Percentiles rank a stretch among this genome's conserved stretches.
These are phyloP conservation scores for Clarireedia sp. DNA, from an alignment of 2,329 filamentous ascomycete species.

Conservation along the genomic window DNA sequence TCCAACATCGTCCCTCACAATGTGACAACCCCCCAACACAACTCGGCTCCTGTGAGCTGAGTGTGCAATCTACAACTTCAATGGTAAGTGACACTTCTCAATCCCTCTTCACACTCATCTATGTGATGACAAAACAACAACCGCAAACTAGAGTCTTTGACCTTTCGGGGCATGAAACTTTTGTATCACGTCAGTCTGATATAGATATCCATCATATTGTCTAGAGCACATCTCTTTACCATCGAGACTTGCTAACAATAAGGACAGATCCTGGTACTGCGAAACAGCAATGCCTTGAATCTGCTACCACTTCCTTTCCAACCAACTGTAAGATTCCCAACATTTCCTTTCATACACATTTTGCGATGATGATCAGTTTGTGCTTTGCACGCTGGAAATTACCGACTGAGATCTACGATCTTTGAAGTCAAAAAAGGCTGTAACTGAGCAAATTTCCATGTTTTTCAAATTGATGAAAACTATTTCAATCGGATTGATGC, in stretches of 20 bases:
- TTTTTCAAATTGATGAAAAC: slow-evolving; percentile 1
- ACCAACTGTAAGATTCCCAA: not conserved
- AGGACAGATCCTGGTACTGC: not conserved
- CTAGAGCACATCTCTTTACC: not conserved
- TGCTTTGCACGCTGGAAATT: slow-evolving; percentile 72
- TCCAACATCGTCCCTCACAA: not conserved
- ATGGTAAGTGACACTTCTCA: slow-evolving; percentile 19
- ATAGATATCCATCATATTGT: slow-evolving; percentile 15
- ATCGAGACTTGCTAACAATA: slow-evolving; percentile 2
- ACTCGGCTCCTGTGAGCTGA: slow-evolving; percentile 14
- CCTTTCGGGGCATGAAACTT: slow-evolving; percentile 74
- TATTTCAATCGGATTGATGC: not conserved
- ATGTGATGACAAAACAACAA: slow-evolving; percentile 75
- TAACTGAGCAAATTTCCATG: slow-evolving; percentile 53
- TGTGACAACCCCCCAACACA: slow-evolving; percentile 7
- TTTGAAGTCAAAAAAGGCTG: slow-evolving; percentile 81
- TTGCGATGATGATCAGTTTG: slow-evolving; percentile 30
- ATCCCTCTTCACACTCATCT: slow-evolving; percentile 27
- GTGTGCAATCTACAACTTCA: not conserved
- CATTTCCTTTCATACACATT: not conserved
- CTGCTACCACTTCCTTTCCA: not conserved
- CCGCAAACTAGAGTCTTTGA: slow-evolving; percentile 99
- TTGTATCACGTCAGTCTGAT: slow-evolving; percentile 92
- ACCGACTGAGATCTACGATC: slow-evolving; percentile 71
- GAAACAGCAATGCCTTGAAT: not conserved